Base-by-base conservation (phyloP, 345 rosid species). In the Reutealis trisperma region DNA sequence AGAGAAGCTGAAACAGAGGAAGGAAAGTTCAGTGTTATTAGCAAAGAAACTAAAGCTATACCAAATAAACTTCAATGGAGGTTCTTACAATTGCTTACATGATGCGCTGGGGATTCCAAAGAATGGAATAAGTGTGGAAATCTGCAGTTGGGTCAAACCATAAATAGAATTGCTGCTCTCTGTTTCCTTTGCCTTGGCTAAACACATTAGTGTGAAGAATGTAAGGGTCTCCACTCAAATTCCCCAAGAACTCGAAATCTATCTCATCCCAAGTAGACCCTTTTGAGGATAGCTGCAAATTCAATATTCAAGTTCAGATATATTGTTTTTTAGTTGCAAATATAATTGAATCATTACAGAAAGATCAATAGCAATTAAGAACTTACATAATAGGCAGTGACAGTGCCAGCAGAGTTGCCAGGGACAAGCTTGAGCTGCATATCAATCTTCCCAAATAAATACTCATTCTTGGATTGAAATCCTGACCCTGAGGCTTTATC, bases 101-200 rank as follows among this genome's bases (percentile, higher is more conserved):
- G 71, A 89, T 90, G 72, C 84, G 72, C 63, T 75, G 87, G 12
- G 91, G 88, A 70, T 88, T 89, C 93, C 92, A 90, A 19, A 86
- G 87, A 70, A 89, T 83, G 82, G 91, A 86, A 70, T 90, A 90
- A 44, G 88, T 86, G 81, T 91, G 93, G 76, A 91, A 91, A 77
- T 88, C 91, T 42, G 71, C 75, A 52, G 91, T 88, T 37, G 94
- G 93, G 75, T 91, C 90, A 64, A 89, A 91, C 93, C 93, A 91
- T 55, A 89, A 85, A 73, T 85, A 78, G 60, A 89, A 91, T 24
- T 89, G 94, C 32, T 91, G 94, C 62, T 91, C 93, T 75, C 87
- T 85, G 79, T 81, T 78, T 0, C 93, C 93, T 78, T 91, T 87
- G 58, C 93, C 94, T 77, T 86, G 89, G 30, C 75, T 82, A 47